Conservation (phyloP, 768 basidiomycete species). For the Leccinellum albellum region DNA sequence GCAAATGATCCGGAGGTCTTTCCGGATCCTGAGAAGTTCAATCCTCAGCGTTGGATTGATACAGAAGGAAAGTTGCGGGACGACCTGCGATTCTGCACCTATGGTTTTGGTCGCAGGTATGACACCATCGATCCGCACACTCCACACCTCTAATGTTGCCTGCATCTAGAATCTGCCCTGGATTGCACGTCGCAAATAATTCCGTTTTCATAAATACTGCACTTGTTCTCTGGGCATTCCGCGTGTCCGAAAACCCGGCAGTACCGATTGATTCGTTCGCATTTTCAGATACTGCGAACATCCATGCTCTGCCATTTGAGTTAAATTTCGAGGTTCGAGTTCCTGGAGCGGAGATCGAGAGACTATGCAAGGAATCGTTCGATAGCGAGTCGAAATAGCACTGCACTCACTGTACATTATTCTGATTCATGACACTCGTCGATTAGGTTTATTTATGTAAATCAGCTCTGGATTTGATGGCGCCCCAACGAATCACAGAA, state of each 20-base stretch:
- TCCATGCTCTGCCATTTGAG: slow-evolving; percentile 6
- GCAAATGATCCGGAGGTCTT: slow-evolving; percentile 10
- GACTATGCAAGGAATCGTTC: slow-evolving; percentile 3
- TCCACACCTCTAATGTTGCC: background rate
- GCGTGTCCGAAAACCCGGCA: slow-evolving; percentile 42
- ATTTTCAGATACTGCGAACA: slow-evolving; percentile 39
- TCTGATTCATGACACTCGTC: background rate
- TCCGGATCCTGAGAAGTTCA: slow-evolving; percentile 8
- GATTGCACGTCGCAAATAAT: slow-evolving; percentile 37
- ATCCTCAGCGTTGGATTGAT: slow-evolving; percentile 8
- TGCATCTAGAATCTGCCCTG: slow-evolving; percentile 13
- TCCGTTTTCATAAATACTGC: slow-evolving; percentile 64
- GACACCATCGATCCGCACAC: background rate
- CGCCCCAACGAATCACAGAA: background rate
- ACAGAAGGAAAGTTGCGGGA: slow-evolving; percentile 2
- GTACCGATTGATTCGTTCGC: slow-evolving; percentile 56
- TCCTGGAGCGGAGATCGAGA: background rate
- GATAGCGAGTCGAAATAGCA: background rate
- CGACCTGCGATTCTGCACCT: slow-evolving; percentile 7
- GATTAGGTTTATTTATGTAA: background rate
- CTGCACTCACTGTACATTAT: background rate
- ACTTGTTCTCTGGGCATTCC: slow-evolving; percentile 60
- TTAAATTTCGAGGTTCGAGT: slow-evolving; percentile 10
- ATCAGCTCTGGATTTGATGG: background rate
- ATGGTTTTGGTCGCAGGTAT: slow-evolving; percentile 13